phyloP scores from a whole-genome alignment of 176 grass and related monocot genomes.

The Poa pratensis region DNA sequence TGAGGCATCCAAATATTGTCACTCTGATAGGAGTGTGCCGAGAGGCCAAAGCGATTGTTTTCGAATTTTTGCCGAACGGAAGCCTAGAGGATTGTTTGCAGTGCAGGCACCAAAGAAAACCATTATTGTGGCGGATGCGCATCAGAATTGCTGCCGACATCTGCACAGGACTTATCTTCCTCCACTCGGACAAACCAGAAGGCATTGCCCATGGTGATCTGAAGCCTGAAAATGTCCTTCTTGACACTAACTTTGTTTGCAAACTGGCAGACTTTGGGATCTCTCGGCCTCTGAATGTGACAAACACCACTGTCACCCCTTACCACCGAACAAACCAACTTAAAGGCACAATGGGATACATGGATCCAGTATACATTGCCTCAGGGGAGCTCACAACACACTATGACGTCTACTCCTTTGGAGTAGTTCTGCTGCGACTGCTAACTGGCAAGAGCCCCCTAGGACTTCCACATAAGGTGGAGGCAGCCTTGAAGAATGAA shows the following conservation, averaged over 20 bases:
- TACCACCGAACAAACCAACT: conserved; percentile 25
- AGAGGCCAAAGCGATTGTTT: conserved; percentile 39
- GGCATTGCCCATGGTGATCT: no score
- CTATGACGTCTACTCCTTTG: no score
- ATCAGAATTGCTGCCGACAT: conserved; percentile 58
- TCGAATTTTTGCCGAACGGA: conserved; percentile 58
- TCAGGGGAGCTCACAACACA: no score
- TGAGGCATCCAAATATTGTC: conserved; percentile 62
- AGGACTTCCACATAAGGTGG: no score
- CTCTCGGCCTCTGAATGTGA: background rate
- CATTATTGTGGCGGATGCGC: conserved; percentile 59
- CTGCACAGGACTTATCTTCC: conserved; percentile 50
- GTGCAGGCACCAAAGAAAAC: conserved; percentile 15
- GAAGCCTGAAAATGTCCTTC: conserved; percentile 68
- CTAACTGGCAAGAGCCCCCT: no score
- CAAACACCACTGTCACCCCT: conserved; percentile 49
- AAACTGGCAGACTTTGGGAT: conserved; percentile 44
- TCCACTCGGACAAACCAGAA: conserved; percentile 11
- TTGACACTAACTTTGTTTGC: conserved; percentile 38
- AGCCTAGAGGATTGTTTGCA: conserved; percentile 63
- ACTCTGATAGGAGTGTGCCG: conserved; percentile 59
- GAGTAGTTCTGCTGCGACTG: no score
- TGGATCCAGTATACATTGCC: conserved; percentile 36
- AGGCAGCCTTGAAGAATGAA: conserved; percentile 23
- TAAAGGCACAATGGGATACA: conserved; percentile 67